A percentile compares a stretch with the other conserved stretches of the same genome.
These are phyloP conservation scores for Colletotrichum theobromicola DNA, from an alignment of 2,329 filamentous ascomycete species.

Conservation along the genomic window DNA sequence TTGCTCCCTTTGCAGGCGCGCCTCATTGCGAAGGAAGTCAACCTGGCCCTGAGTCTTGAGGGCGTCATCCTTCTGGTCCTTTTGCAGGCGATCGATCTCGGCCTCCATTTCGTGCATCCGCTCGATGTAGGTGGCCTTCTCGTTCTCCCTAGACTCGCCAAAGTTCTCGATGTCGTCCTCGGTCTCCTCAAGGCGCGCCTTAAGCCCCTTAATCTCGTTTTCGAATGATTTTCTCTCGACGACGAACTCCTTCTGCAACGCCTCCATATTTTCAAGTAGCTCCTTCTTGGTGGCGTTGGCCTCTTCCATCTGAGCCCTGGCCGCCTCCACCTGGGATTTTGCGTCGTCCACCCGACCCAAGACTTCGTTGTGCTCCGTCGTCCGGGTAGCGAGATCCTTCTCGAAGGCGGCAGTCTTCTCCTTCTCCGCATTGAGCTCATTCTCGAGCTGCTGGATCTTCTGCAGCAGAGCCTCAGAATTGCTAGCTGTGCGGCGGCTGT, in stretches of 20 bases:
- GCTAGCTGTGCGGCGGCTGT: slow-evolving; percentile 52
- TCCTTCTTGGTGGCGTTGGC: slow-evolving; percentile 92
- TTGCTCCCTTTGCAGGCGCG: slow-evolving; percentile 63
- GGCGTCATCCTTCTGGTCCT: slow-evolving; percentile 61
- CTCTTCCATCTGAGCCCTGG: slow-evolving; percentile 78
- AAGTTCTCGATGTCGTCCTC: slow-evolving; percentile 92
- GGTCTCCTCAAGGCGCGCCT: slow-evolving; percentile 80
- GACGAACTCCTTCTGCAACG: slow-evolving; percentile 86
- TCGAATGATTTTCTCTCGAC: slow-evolving; percentile 85
- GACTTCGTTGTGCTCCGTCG: slow-evolving; percentile 63
- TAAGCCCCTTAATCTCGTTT: slow-evolving; percentile 77
- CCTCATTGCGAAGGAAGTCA: slow-evolving; percentile 66
- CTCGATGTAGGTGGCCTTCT: slow-evolving; percentile 73
- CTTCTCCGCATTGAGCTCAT: slow-evolving; percentile 76
- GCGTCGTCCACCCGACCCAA: slow-evolving; percentile 80
- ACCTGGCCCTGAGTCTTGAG: slow-evolving; percentile 67
- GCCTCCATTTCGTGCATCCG: slow-evolving; percentile 71
- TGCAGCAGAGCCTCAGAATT: slow-evolving; percentile 50
- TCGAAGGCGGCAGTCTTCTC: slow-evolving; percentile 71
- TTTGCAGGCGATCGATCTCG: slow-evolving; percentile 70
- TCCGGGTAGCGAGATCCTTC: slow-evolving; percentile 68
- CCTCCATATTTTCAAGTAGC: slow-evolving; percentile 92
- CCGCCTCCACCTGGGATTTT: slow-evolving; percentile 47
- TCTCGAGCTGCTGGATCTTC: slow-evolving; percentile 69
- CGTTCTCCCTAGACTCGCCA: slow-evolving; percentile 82